Evolutionary conservation across 371 early-diverging fungal species (phyloP), one percentile per base, ranked within the genome.

Genomic region (Batrachochytrium dendrobatidis): DNA sequence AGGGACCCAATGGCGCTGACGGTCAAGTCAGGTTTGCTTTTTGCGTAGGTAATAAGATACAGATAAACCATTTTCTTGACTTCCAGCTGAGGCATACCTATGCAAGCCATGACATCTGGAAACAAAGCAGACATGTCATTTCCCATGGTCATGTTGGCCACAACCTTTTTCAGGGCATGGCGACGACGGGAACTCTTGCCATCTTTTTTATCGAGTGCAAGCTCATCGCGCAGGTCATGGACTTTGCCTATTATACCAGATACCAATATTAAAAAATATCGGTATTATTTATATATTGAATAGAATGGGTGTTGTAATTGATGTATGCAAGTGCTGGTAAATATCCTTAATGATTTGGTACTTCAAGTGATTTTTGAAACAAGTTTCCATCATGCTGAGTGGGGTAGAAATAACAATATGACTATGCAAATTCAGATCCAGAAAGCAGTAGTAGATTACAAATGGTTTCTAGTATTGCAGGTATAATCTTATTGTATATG

Each of bases 111-210:
- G 24, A 87, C 84, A 55, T 87, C 85, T 26, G 72, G 60, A 69
- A 89, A 93, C 45, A 98, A 79, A 15, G 90, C 82, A 4, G 91
- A 89, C 89, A 96, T 93, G 73, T 98, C 97, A 68, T 93, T 94
- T 32, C 98, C 98, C 89, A 96, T 91, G 10, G 98, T 95, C 95
- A 98, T 95, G 67, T 95, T 94, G 62, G 94, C 95, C 17, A 95
- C 91, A 61, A 96, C 90, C 76, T 91, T 92, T 76, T 94, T 95
- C 77, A 98, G 81, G 39, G 88, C 92, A 24, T 84, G 81, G 76
- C 88, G 88, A 66, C 94, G 93, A 59, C 86, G 89, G 33, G 83
- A 80, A 68, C 88, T 77, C 68, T 93, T 94, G 56, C 82, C 76
- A 70, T 95, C 95, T 67, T 88, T 85, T 65, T 91, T 92, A 59